Base-by-base conservation (phyloP, 176 grass and related monocot species). In the Musa itinerans region DNA sequence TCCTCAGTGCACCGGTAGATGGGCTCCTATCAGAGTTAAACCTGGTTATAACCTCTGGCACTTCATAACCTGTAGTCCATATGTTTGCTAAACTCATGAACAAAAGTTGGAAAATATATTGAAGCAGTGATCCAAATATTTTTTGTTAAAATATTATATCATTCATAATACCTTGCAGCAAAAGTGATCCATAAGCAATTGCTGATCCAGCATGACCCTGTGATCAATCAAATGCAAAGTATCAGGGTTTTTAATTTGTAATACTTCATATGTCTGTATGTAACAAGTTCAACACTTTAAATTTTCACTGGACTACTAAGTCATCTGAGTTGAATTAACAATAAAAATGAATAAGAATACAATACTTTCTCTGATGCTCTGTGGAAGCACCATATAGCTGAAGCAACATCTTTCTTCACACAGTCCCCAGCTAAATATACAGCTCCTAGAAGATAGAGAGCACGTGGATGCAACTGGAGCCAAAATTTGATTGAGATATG, bases 151-250 rank as follows among this genome's bases (percentile, higher is more conserved):
- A 85, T 51, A 26, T 69, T 7, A 19, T 64, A 83, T 59, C 73
- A 66, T 0, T 81, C 19, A 50, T 72, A 76, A 78, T 68, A 92
- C 90, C 90, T 97, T 91, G 90, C 11, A 97, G 80, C 75, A 97
- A 86, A 77, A 97, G 90, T 4, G 93, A 97, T 71, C 93, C 93
- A 76, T 86, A 97, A 61, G 93, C 93, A 81, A 97, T 83, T 43
- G 93, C 93, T 78, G 93, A 90, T 90, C 88, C 93, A 80, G 86
- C 78, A 83, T 97, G 93, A 59, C 93, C 93, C 90, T 97, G 72
- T 65, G 68, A 78, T 25, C 49, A 76, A 55, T 26, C 68, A 78
- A 23, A 70, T 20, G 11, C 16, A 52, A 49, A 70, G 8, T 15
- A 19, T 17, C 51, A 48, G 16, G 3, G 43, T 48, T 11, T 10